Conservation (phyloP, 257 asterid genomes). For the Ajuga chamaepitys region DNA sequence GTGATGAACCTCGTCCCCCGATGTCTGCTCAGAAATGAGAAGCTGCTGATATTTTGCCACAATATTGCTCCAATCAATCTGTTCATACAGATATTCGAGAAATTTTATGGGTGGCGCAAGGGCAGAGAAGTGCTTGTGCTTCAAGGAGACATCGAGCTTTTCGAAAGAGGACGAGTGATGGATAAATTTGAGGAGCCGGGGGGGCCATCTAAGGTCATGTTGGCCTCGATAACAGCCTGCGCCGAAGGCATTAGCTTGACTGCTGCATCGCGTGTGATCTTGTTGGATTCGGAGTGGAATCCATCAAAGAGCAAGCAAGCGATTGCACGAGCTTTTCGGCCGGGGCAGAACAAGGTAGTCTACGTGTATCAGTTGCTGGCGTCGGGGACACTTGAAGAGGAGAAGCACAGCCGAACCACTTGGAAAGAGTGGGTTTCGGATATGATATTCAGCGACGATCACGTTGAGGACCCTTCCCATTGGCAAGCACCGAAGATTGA, state of each 20-base stretch:
- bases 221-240: slow-evolving; percentile 93
- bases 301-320: slow-evolving; percentile 99
- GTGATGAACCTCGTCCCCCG: slow-evolving; percentile 91
- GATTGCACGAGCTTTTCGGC: slow-evolving; percentile 85
- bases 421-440: slow-evolving; percentile 99
- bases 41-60: slow-evolving; percentile 84
- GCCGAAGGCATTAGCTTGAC: slow-evolving; percentile 96
- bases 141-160: slow-evolving; percentile 95
- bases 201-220: slow-evolving; percentile 85
- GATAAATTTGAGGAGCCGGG: slow-evolving; percentile 86
- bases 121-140: slow-evolving; percentile 82
- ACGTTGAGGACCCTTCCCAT: slow-evolving; percentile 80
- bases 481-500: slow-evolving; percentile 98
- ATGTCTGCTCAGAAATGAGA: slow-evolving; percentile 66
- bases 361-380: slow-evolving; percentile 92
- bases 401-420: slow-evolving; percentile 77
- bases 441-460: slow-evolving; percentile 94
- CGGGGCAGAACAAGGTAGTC: slow-evolving; percentile 93
- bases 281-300: slow-evolving; percentile 96
- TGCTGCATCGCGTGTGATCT: slow-evolving; percentile 85
- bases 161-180: slow-evolving; percentile 87
- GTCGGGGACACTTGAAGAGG: slow-evolving; percentile 79
- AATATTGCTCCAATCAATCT: slow-evolving; percentile 89
- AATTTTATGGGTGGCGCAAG: slow-evolving; percentile 75
- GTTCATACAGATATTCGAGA: slow-evolving; percentile 68